phyloP scores from a whole-genome alignment of 2,329 filamentous ascomycete species.

The Stagonosporopsis chrysanthemi region DNA sequence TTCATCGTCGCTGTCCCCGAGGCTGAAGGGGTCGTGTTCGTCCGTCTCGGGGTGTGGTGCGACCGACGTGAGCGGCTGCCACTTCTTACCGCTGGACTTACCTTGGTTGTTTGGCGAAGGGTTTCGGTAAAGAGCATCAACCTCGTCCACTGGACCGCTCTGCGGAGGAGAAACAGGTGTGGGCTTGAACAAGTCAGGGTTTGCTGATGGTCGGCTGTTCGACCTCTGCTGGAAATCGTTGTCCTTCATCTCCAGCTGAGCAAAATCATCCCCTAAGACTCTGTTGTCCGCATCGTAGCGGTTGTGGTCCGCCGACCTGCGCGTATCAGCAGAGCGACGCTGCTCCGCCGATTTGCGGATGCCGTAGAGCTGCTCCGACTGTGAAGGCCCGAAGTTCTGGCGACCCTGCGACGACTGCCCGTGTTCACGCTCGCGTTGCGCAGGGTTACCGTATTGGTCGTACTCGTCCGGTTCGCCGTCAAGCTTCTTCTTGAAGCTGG shows the following conservation, averaged over 20 bases:
- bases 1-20: conserved; percentile 93
- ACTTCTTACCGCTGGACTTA: conserved; percentile 82
- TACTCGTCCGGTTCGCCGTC: conserved; percentile 80
- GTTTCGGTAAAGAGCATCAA: conserved; percentile 73
- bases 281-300: conserved; percentile 95
- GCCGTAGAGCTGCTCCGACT: conserved; percentile 51
- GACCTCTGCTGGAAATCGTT: conserved; percentile 65
- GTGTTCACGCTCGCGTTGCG: conserved; percentile 23
- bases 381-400: conserved; percentile 50
- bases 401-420: conserved; percentile 40
- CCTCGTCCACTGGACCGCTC: conserved; percentile 76
- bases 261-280: conserved; percentile 88
- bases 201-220: conserved; percentile 69
- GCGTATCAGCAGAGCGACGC: conserved; percentile 74
- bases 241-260: conserved; percentile 68
- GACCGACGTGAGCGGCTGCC: conserved; percentile 89
- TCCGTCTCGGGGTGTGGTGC: conserved; percentile 82
- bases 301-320: conserved; percentile 83
- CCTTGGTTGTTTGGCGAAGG: conserved; percentile 45
- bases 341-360: conserved; percentile 52
- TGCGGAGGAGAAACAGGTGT: conserved; percentile 62
- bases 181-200: conserved; percentile 82
- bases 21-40: conserved; percentile 92
- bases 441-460: conserved; percentile 62
- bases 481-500: conserved; percentile 87